Conservation (phyloP, 176 grass and related monocot species). For the Avena sativa region DNA sequence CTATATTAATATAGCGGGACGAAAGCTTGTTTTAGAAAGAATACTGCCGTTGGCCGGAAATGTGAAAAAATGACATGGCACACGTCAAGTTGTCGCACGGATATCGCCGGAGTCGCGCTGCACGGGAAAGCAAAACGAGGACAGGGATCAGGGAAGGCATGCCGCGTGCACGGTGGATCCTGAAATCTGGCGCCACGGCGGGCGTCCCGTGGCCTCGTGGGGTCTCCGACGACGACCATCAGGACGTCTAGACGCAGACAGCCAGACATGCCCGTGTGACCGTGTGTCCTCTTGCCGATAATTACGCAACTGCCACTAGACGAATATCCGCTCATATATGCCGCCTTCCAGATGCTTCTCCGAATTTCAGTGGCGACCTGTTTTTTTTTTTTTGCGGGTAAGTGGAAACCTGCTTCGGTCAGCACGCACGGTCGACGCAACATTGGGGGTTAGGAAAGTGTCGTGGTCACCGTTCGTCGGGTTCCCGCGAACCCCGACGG, state of each 20-base stretch:
- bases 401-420: background rate
- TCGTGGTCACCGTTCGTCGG: background rate
- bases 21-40: no score
- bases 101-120: background rate
- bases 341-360: background rate
- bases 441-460: background rate
- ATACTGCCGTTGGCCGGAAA: no score
- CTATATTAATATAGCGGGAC: no score
- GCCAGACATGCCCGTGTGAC: background rate
- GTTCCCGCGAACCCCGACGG: no score
- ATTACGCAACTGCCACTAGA: background rate
- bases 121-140: background rate
- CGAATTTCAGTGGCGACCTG: background rate
- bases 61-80: no score
- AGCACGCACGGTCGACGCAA: background rate
- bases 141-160: background rate
- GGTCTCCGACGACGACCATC: background rate
- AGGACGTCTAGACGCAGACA: background rate
- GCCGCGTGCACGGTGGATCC: slow-evolving; percentile 29
- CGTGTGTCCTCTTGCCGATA: background rate
- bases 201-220: slow-evolving; percentile 19
- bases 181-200: background rate
- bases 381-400: no score
- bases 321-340: background rate
- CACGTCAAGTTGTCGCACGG: background rate